Conservation (phyloP, 2,329 filamentous ascomycete species). For the Rhynchosporium graminicola region DNA sequence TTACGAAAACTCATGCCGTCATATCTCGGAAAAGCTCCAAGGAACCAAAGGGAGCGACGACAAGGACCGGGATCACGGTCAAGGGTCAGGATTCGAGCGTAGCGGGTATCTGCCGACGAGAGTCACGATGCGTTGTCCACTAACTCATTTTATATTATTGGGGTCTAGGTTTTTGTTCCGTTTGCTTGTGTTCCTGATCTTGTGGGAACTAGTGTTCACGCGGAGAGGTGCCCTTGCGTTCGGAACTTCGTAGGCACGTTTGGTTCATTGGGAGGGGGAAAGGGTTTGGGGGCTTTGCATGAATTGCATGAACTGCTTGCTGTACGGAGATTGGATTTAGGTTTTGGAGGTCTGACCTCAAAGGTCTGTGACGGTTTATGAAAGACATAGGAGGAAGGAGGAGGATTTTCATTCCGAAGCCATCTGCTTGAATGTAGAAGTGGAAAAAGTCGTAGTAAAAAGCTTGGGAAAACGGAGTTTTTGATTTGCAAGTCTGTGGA, state of each 20-base stretch:
- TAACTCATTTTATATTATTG: constrained; percentile 31
- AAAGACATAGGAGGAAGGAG: too few relatives aligned
- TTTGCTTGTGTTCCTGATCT: too few relatives aligned
- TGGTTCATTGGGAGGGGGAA: neutral
- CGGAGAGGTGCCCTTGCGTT: neutral
- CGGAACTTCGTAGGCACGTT: neutral
- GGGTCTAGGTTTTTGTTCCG: neutral
- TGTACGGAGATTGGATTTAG: neutral
- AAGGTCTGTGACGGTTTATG: too few relatives aligned
- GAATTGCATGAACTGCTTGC: neutral
- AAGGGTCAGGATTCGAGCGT: neutral
- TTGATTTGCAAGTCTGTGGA: too few relatives aligned
- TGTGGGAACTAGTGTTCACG: too few relatives aligned
- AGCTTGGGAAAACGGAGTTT: too few relatives aligned
- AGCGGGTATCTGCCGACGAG: constrained; percentile 8
- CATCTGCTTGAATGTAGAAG: too few relatives aligned
- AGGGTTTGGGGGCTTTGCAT: constrained; percentile 11
- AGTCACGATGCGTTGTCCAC: constrained; percentile 38
- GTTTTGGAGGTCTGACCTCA: neutral
- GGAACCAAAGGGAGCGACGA: constrained; percentile 8
- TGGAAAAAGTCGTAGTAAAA: too few relatives aligned
- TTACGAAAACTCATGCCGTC: too few relatives aligned
- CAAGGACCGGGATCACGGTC: constrained; percentile 2
- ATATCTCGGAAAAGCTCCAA: neutral
- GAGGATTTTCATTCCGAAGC: too few relatives aligned